Base-by-base conservation (phyloP, 768 basidiomycete genomes). In the Rhodotorula paludigena region DNA sequence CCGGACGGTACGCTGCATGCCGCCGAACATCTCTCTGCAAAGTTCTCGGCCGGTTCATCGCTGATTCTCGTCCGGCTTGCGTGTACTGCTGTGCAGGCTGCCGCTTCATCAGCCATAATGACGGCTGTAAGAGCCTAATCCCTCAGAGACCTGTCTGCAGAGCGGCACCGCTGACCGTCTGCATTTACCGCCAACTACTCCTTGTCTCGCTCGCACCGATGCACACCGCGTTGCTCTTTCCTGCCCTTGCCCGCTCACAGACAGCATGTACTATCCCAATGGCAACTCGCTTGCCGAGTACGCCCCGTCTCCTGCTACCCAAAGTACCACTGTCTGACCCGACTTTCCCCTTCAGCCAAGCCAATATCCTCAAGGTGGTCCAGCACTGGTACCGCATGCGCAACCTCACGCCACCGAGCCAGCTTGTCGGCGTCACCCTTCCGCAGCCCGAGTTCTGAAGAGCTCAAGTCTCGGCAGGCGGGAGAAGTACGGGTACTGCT, bases 371-470 rank as follows among this genome's bases (percentile, higher is more conserved):
- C 39, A 36, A 49, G 14, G 56, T 71, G n/a, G 61, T 59, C 0
- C 56, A 66, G 47, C 69, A 71, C 39, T 71, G 64, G 64, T 52
- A 71, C 55, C 33, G 57, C 21, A 56, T 66, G 5, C 63, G 57
- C 11, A 42, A 42, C 33, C 48, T 57, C 45, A n/a, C 69, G 42
- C 42, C 47, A 20, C 69, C 69, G 5, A 28, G 45, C 9, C 9
- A n/a, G 20, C 53, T 71, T 21, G 45, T 52, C 14, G 60, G 25
- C 3, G 69, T 71, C 32, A 52, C 56, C 14, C 66, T 64, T 35
- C 69, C 69, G 14, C 69, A 71, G 35, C 69, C 69, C 0, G 68
- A 42, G 0, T 70, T 70, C 45, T 70, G 23, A 30, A n/a, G n/a
- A n/a, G n/a, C n/a, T n/a, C n/a, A n/a, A 18, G n/a, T n/a, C n/a